Evolutionary conservation across 78 protist species (phyloP), one percentile per base, ranked within the genome.

Genomic region (Guillardia theta): DNA sequence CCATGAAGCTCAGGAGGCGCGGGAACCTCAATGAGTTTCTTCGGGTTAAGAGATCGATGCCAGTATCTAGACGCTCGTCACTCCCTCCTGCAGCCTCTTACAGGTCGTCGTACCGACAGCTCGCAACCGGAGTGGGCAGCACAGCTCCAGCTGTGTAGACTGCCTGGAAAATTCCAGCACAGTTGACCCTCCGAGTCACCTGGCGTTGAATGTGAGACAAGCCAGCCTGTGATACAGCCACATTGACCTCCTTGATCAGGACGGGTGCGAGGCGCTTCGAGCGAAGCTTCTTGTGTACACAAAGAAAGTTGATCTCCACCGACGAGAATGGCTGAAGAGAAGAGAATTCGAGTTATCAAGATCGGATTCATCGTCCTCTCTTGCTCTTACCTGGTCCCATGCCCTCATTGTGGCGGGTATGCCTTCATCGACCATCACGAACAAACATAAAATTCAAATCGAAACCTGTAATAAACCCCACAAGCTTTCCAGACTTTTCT

Each of bases 231-330:
- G n/a, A n/a, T n/a, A n/a, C n/a, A n/a, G n/a, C n/a, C n/a, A n/a
- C n/a, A n/a, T n/a, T n/a, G 64, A 99, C 94, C 95, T 99, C 99
- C 50, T 96, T 95, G 97, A 99, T 99, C 37, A 99, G 97, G 21
- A 98, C 97, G 0, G 99, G 99, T n/a, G 99, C 99, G 10, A 88
- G 50, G 1, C 77, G 93, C 94, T 64, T 64, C 62, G 88, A 58
- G 43, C 99, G 96, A 39, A 98, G 94, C 93, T 94, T 95, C 97
- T 98, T 97, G 96, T 99, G 98, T 27, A 98, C 99, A 92, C 99
- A 99, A 30, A 99, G 96, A 93, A 99, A 99, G 97, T 99, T 99
- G 96, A 99, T 97, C 94, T 98, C 99, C 48, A 97, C 98, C 96
- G 97, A 77, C 37, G 21, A 70, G 41, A 95, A 62, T 24, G 0